A percentile compares a stretch with the other conserved stretches of the same genome.
These are phyloP conservation scores for Angophora floribunda DNA, from an alignment of 345 rosid species.

Conservation along the genomic window DNA sequence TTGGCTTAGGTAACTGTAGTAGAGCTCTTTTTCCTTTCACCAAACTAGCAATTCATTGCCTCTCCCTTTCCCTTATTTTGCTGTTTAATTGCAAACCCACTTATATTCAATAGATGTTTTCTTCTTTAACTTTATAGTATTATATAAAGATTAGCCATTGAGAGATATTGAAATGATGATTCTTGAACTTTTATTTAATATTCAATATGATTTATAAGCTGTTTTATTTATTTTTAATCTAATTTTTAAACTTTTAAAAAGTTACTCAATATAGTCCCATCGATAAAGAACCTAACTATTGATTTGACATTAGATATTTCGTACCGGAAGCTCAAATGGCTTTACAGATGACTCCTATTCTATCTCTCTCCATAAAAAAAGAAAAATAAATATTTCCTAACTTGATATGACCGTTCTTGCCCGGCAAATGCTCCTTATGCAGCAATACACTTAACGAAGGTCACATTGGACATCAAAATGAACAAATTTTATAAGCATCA, in stretches of 20 bases:
- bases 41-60: not conserved
- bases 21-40: not conserved
- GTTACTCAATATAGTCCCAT: not conserved
- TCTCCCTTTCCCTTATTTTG: not conserved
- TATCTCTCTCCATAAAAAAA: too few species aligned
- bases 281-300: not conserved
- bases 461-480: not conserved
- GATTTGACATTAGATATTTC: not conserved
- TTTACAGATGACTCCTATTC: too few species aligned
- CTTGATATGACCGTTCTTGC: not conserved
- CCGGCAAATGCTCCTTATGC: not conserved
- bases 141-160: too few species aligned
- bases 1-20: not conserved
- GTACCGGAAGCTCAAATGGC: not conserved
- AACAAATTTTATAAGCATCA: not conserved
- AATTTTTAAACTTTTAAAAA: not conserved
- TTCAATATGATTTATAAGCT: not conserved
- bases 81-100: not conserved
- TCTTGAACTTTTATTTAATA: not conserved
- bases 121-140: too few species aligned
- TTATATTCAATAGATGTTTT: too few species aligned
- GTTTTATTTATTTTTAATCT: not conserved
- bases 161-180: rapidly evolving
- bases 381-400: not conserved
- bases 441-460: not conserved